Percentiles rank a stretch among this genome's conserved stretches.
Conservation (phyloP, 345 rosid genomes). For the Mallotus nudiflorus region DNA sequence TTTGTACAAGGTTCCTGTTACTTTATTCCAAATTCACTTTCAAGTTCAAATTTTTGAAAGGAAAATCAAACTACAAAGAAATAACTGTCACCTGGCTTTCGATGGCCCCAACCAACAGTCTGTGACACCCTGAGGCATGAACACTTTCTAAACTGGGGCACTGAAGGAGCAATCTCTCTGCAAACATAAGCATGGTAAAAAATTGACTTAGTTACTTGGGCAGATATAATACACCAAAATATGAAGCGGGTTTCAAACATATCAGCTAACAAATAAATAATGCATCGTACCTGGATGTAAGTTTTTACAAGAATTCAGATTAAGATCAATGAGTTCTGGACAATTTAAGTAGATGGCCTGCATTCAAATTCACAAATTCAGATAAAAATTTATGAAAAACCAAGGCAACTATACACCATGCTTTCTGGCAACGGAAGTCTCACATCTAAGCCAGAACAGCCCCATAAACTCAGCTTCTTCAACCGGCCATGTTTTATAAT, state of each 20-base stretch:
- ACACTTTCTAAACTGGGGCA: slow-evolving; percentile 80
- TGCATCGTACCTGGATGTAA: slow-evolving; percentile 60
- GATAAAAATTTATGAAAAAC: slow-evolving; percentile 22
- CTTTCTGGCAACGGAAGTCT: slow-evolving; percentile 29
- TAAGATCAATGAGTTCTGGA: slow-evolving; percentile 85
- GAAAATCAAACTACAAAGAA: slow-evolving; percentile 1
- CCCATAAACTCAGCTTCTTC: slow-evolving; percentile 95
- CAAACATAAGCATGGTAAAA: neutral
- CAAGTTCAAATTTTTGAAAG: no score
- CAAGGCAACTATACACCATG: neutral
- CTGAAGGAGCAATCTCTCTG: slow-evolving; percentile 79
- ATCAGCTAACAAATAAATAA: neutral
- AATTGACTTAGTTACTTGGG: neutral
- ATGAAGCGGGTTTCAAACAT: slow-evolving; percentile 2
- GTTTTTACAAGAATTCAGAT: slow-evolving; percentile 74
- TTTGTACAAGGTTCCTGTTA: no score
- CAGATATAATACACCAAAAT: neutral
- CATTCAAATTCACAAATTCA: slow-evolving; percentile 34
- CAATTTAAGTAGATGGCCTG: slow-evolving; percentile 91
- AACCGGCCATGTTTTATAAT: slow-evolving; percentile 77
- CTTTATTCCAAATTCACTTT: no score
- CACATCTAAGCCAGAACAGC: slow-evolving; percentile 95
- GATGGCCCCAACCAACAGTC: slow-evolving; percentile 58
- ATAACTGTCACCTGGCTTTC: slow-evolving; percentile 62
- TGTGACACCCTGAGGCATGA: slow-evolving; percentile 80